Percentiles rank a stretch among this genome's conserved stretches.
These are phyloP conservation scores for Boeremia lycopersici DNA, from an alignment of 2,329 filamentous ascomycete genomes.

Conservation along the genomic window DNA sequence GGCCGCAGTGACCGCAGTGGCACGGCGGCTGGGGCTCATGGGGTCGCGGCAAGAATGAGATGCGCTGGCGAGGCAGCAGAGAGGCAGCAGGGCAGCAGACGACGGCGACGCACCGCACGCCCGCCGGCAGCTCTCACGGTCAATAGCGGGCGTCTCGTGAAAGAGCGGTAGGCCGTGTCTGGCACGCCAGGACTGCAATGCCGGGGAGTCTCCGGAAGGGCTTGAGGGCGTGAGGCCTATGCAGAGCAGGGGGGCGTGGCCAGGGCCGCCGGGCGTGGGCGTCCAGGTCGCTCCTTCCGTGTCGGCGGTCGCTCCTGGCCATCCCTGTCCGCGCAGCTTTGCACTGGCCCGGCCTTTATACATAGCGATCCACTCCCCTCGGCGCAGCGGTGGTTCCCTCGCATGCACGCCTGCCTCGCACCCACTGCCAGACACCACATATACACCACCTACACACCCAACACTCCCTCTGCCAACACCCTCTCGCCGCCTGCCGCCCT, in stretches of 20 bases:
- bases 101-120: neutral
- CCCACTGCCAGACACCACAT: neutral
- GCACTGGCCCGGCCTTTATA: conserved; percentile 25
- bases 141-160: conserved; percentile 8
- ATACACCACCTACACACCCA: too few species aligned
- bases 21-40: conserved; percentile 5
- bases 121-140: conserved; percentile 8
- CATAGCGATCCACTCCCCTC: conserved; percentile 30
- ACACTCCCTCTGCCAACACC: too few species aligned
- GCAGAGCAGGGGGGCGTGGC: conserved; percentile 20
- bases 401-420: neutral
- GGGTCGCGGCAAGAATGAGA: conserved; percentile 13
- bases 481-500: too few species aligned
- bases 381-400: conserved; percentile 9
- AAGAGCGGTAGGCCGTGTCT: conserved; percentile 20
- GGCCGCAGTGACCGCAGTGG: conserved; percentile 2
- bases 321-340: conserved; percentile 24
- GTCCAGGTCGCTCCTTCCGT: conserved; percentile 24
- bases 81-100: neutral
- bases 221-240: conserved; percentile 17
- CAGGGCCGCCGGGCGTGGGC: conserved; percentile 19
- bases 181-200: conserved; percentile 29
- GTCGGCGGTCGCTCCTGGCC: conserved; percentile 23
- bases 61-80: conserved; percentile 6
- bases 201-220: conserved; percentile 28